Conservation (phyloP, 2,329 filamentous ascomycete species). For the Fusarium nelsonii region DNA sequence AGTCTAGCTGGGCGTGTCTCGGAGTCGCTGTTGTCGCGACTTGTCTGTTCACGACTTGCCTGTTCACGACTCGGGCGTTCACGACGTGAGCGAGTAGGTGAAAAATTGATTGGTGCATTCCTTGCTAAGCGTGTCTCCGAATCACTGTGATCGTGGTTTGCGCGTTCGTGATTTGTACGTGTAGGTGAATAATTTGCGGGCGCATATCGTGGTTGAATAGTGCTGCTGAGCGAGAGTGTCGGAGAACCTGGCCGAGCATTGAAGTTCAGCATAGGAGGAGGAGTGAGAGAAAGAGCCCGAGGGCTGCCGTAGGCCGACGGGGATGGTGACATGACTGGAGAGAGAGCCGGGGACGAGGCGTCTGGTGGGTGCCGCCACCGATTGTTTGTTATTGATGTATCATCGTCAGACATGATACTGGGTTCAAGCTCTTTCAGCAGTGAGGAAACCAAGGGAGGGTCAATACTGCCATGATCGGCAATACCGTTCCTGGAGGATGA, state of each 20-base stretch:
- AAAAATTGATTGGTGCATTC: constrained; percentile 67
- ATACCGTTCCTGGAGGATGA: constrained; percentile 43
- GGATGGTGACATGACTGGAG: constrained; percentile 73
- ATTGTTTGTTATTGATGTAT: constrained; percentile 50
- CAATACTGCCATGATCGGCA: constrained; percentile 54
- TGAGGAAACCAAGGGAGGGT: constrained; percentile 86
- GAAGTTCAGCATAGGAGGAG: constrained; percentile 72
- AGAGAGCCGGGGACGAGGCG: constrained; percentile 72
- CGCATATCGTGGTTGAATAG: constrained; percentile 79
- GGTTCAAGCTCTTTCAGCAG: constrained; percentile 89
- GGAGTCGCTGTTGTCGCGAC: constrained; percentile 39
- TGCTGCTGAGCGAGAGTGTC: constrained; percentile 74
- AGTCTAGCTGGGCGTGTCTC: constrained; percentile 38
- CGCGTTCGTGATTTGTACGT: constrained; percentile 7
- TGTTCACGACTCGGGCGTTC: constrained; percentile 22
- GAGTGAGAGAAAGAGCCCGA: constrained; percentile 74
- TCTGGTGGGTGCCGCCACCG: constrained; percentile 52
- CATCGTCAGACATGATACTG: constrained; percentile 69
- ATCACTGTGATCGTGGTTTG: constrained; percentile 24
- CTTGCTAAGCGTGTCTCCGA: constrained; percentile 64
- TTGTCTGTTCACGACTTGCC: constrained; percentile 15
- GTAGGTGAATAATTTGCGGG: constrained; percentile 75
- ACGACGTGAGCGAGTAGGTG: constrained; percentile 58
- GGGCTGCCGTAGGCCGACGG: constrained; percentile 75
- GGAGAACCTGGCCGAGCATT: constrained; percentile 72